A percentile compares a stretch with the other conserved stretches of the same genome.
Conservation (phyloP, 1,284 basidiomycete species). For the Exobasidium cylindrosporum region DNA sequence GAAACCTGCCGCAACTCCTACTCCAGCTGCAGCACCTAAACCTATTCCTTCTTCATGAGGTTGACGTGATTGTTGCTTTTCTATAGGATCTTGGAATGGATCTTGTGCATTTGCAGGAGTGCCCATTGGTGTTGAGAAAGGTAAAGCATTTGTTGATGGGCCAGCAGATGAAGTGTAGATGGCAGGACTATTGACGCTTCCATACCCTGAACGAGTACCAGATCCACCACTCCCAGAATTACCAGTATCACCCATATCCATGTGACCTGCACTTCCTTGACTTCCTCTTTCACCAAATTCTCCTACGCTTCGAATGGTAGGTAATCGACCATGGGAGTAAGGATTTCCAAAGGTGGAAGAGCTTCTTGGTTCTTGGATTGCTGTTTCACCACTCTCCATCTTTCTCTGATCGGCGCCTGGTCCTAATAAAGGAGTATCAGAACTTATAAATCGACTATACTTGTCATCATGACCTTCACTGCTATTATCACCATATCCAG, state of each 20-base stretch:
- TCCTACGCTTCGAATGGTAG: slow-evolving; percentile 37
- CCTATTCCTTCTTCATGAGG: slow-evolving; percentile 56
- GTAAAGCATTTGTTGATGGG: neutral
- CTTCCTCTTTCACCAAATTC: slow-evolving; percentile 31
- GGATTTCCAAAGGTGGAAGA: neutral
- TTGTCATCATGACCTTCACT: slow-evolving; percentile 21
- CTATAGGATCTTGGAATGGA: slow-evolving; percentile 55
- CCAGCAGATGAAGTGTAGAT: neutral
- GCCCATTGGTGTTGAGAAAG: neutral
- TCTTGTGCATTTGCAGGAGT: slow-evolving; percentile 24
- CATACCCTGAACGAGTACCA: neutral
- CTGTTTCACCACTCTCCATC: neutral
- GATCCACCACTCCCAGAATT: neutral
- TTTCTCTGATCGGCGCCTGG: slow-evolving; percentile 16
- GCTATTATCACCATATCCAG: neutral
- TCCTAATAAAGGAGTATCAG: slow-evolving; percentile 29
- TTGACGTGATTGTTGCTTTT: too few species aligned
- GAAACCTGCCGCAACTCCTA: slow-evolving; percentile 28
- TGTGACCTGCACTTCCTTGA: neutral
- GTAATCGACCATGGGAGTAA: slow-evolving; percentile 16
- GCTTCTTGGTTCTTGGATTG: neutral
- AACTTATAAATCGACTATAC: slow-evolving; percentile 39
- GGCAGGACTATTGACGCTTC: neutral
- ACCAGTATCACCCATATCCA: neutral
- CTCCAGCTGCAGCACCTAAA: slow-evolving; percentile 19